Percentiles rank a stretch among this genome's conserved stretches.
Conservation (phyloP, 768 basidiomycete species). For the Terana coerulea region DNA sequence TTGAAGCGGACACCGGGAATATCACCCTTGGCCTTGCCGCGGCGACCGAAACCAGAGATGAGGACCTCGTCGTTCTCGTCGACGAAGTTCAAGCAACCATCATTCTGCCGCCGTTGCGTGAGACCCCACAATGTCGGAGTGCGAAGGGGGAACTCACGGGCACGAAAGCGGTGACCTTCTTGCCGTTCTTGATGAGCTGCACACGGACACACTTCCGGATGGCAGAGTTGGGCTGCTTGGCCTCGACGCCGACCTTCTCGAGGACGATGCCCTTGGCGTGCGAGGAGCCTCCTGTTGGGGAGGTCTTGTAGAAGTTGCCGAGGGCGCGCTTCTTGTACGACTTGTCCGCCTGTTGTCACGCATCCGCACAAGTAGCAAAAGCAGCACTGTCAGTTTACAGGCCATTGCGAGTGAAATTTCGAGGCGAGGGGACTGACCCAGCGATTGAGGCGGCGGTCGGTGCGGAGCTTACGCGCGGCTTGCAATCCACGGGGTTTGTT, state of each 20-base stretch:
- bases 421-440: slow-evolving; percentile 63
- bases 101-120: slow-evolving; percentile 52
- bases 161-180: slow-evolving; percentile 99
- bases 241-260: slow-evolving; percentile 99
- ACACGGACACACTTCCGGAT: slow-evolving; percentile 99
- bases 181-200: slow-evolving; percentile 99
- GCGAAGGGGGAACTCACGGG: slow-evolving; percentile 56
- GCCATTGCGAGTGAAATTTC: background rate
- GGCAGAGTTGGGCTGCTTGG: slow-evolving; percentile 99
- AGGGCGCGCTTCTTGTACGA: slow-evolving; percentile 99
- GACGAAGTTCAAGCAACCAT: slow-evolving; percentile 97
- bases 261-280: slow-evolving; percentile 99
- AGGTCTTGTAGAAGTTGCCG: slow-evolving; percentile 99
- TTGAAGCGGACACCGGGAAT: slow-evolving; percentile 99
- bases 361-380: background rate
- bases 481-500: slow-evolving; percentile 99
- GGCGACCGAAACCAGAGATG: slow-evolving; percentile 99
- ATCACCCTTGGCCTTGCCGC: slow-evolving; percentile 99
- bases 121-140: background rate
- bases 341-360: slow-evolving; percentile 81
- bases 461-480: slow-evolving; percentile 98
- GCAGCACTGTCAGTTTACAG: background rate
- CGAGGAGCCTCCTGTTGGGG: slow-evolving; percentile 97
- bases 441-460: slow-evolving; percentile 89
- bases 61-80: slow-evolving; percentile 99